Evolutionary conservation across 2,329 filamentous ascomycete genomes (phyloP).

Genomic region (Aureobasidium musti): DNA sequence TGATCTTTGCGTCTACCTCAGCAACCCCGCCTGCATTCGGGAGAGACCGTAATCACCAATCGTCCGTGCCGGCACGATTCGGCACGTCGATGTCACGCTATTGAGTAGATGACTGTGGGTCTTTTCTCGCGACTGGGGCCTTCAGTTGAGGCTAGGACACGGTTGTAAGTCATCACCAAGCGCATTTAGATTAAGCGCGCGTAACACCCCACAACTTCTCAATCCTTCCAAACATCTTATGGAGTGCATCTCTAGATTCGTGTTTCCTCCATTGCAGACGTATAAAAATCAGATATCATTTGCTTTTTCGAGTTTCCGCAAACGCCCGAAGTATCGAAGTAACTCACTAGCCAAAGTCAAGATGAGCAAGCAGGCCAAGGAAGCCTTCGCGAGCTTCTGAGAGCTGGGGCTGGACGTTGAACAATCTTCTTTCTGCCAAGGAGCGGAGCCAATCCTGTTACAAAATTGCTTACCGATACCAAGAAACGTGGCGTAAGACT

Average conservation of each 20-base stretch:
- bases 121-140: background rate
- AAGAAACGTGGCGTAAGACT: constrained; percentile 22
- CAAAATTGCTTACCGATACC: constrained; percentile 27
- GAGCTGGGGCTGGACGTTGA: constrained; percentile 12
- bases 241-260: background rate
- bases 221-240: background rate
- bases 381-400: constrained; percentile 27
- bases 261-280: background rate
- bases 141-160: background rate
- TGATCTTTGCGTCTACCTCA: background rate
- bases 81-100: constrained; percentile 8
- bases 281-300: background rate
- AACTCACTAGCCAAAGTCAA: constrained; percentile 21
- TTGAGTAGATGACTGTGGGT: constrained; percentile 9
- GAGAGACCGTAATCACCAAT: background rate
- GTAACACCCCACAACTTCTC: constrained; percentile 9
- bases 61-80: background rate
- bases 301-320: background rate
- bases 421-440: constrained; percentile 21
- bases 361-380: constrained; percentile 24
- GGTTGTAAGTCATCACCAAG: background rate
- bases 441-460: constrained; percentile 11
- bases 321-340: constrained; percentile 20
- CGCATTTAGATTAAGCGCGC: background rate
- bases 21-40: constrained; percentile 4